Evolutionary conservation across 352 stramenopile species (phyloP).

Genomic region (Phytophthora pisi): DNA sequence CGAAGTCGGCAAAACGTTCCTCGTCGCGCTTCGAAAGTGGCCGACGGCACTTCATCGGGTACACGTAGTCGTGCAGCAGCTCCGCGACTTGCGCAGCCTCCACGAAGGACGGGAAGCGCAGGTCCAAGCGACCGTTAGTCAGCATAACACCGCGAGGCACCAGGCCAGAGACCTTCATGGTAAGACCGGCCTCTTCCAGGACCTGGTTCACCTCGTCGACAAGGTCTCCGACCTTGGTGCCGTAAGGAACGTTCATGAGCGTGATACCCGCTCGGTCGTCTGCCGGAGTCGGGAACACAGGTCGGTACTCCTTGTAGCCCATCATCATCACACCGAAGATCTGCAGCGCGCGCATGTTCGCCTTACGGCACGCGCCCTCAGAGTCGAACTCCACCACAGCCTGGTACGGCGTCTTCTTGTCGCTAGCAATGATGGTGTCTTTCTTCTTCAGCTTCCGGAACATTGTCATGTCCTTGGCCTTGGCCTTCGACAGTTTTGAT

Average conservation of each 20-base stretch:
- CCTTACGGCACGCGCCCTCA: constrained; percentile 48
- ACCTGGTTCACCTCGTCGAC: constrained; percentile 67
- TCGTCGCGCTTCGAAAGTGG: constrained; percentile 50
- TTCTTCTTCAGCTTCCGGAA: constrained; percentile 62
- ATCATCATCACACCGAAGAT: constrained; percentile 91
- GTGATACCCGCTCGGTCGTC: constrained; percentile 62
- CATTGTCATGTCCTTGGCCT: constrained; percentile 12
- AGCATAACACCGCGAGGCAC: constrained; percentile 71
- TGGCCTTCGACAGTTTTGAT: constrained; percentile 36
- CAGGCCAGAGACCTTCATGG: constrained; percentile 55
- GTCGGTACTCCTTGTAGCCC: constrained; percentile 82
- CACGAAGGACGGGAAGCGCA: constrained; percentile 71
- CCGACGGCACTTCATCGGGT: constrained; percentile 59
- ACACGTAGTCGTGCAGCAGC: constrained; percentile 58
- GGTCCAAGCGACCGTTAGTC: constrained; percentile 78
- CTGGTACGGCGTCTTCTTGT: constrained; percentile 72
- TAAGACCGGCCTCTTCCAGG: constrained; percentile 49
- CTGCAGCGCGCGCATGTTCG: constrained; percentile 77
- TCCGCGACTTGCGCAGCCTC: constrained; percentile 80
- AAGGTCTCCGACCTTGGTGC: constrained; percentile 63
- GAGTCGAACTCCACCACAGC: constrained; percentile 81
- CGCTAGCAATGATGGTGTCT: constrained; percentile 75
- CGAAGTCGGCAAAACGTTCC: constrained; percentile 40
- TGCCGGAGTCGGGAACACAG: constrained; percentile 68
- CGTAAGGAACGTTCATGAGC: constrained; percentile 82